Conservation (phyloP, 768 basidiomycete genomes). For the Tulasnella sp. region DNA sequence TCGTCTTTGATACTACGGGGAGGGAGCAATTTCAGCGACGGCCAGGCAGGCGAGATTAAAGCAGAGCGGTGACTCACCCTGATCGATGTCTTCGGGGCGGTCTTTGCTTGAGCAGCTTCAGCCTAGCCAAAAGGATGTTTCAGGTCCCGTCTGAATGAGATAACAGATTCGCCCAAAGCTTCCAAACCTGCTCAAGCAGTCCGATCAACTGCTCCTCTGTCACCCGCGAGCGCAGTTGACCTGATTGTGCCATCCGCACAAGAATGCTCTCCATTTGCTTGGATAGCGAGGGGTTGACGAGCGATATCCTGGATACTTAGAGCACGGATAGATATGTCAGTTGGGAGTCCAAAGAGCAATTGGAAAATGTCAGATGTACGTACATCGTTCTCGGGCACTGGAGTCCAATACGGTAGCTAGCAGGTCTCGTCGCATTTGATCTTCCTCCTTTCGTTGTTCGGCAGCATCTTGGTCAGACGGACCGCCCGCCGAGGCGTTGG, state of each 20-base stretch:
- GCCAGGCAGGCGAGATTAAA: conserved; percentile 15
- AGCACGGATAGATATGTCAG: neutral
- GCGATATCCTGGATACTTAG: conserved; percentile 82
- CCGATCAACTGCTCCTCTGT: conserved; percentile 82
- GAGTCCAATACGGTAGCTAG: conserved; percentile 77
- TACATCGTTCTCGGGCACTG: conserved; percentile 81
- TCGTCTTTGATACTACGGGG: conserved; percentile 61
- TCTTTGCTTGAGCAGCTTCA: conserved; percentile 12
- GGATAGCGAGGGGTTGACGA: conserved; percentile 82
- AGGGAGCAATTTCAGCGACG: neutral
- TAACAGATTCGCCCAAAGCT: neutral
- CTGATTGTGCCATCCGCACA: conserved; percentile 78
- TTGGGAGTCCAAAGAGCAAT: neutral
- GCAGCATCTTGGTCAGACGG: conserved; percentile 55
- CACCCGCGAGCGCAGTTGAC: conserved; percentile 76
- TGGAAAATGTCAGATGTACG: conserved; percentile 35
- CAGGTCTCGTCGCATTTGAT: conserved; percentile 74
- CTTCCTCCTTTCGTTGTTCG: conserved; percentile 50
- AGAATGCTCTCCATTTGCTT: conserved; percentile 79
- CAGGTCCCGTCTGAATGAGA: conserved; percentile 58
- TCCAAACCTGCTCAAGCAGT: conserved; percentile 75
- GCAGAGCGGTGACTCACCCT: conserved; percentile 1
- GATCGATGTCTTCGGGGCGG: conserved; percentile 25
- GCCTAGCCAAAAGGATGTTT: neutral
- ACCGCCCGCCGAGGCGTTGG: conserved; percentile 28